Conservation (phyloP, 257 asterid species). For the Capsicum pubescens region DNA sequence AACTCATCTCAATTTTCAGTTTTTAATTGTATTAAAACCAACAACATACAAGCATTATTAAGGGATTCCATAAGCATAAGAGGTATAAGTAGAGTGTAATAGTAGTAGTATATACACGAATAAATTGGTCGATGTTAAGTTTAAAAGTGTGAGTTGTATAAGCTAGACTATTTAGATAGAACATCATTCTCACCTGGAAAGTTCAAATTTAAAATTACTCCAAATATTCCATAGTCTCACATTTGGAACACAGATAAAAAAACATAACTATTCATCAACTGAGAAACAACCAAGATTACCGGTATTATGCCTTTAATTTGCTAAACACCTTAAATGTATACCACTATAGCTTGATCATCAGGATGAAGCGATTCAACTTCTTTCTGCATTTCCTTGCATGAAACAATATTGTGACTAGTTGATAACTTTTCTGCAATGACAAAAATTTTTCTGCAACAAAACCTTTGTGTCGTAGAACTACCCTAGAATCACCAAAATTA, state of each 20-base stretch:
- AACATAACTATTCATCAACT: background rate
- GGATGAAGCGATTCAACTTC: slow-evolving; percentile 95
- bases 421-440: slow-evolving; percentile 89
- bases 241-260: background rate
- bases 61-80: too few relatives aligned
- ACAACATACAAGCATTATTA: too few relatives aligned
- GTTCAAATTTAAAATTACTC: background rate
- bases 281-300: slow-evolving; percentile 47
- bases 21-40: too few relatives aligned
- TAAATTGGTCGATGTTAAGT: too few relatives aligned
- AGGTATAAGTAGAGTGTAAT: too few relatives aligned
- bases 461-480: slow-evolving; percentile 84
- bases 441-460: slow-evolving; percentile 59
- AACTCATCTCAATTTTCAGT: too few relatives aligned
- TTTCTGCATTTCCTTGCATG: slow-evolving; percentile 74
- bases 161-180: background rate
- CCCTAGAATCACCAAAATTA: slow-evolving; percentile 94
- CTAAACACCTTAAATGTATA: slow-evolving; percentile 90
- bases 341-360: slow-evolving; percentile 73
- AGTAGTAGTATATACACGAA: too few relatives aligned
- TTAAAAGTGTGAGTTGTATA: background rate
- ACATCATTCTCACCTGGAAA: background rate
- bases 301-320: slow-evolving; percentile 96
- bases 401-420: slow-evolving; percentile 80
- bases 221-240: background rate